Base-by-base conservation (phyloP, 116 monocot species). In the Phalaenopsis hybrid region DNA sequence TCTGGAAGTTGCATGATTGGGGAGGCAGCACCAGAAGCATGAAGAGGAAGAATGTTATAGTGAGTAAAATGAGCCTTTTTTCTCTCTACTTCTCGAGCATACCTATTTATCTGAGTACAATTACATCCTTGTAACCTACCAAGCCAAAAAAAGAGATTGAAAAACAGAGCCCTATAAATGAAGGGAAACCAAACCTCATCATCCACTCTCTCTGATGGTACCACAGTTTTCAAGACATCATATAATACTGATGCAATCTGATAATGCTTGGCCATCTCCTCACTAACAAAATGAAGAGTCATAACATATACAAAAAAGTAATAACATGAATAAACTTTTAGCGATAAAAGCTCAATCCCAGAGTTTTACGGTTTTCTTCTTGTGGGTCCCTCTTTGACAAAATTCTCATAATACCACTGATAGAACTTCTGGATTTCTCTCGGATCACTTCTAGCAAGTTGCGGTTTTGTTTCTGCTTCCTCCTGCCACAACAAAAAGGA, bases 31-130 rank as follows among this genome's bases (percentile, higher is more conserved):
- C 86, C 94, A 79, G 91, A 81, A 81, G 85, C 75, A 88, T 88
- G 76, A 81, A 97, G 89, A 82, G 96, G 96, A 83, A 97, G 94
- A 85, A 97, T 94, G 85, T 97, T 97, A 79, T 91, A 97, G 51
- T 86, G 91, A 28, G 85, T 84, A 88, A 91, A 96, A 50, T 94
- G 88, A 80, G 86, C 88, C 89, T 94, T 97, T 82, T 94, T 94
- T 61, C 81, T 85, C 79, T 94, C 96, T 79, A 97, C 90, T 78
- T 91, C 94, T 86, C 46, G 88, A 72, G 96, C 96, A 90, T 87
- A 94, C 74, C 74, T 90, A 74, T 82, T 79, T 76, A 90, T 87
- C 96, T 97, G 85, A 45, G 87, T 88, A 81, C 4, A 73, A 23
- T 65, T 82, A 33, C 31, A 77, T 33, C 44, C 41, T 58, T 44